A percentile compares a stretch with the other conserved stretches of the same genome.
Evolutionary conservation across 1,139 yeast genomes (phyloP).

Genomic region (Magnusiomyces suaveolens): DNA sequence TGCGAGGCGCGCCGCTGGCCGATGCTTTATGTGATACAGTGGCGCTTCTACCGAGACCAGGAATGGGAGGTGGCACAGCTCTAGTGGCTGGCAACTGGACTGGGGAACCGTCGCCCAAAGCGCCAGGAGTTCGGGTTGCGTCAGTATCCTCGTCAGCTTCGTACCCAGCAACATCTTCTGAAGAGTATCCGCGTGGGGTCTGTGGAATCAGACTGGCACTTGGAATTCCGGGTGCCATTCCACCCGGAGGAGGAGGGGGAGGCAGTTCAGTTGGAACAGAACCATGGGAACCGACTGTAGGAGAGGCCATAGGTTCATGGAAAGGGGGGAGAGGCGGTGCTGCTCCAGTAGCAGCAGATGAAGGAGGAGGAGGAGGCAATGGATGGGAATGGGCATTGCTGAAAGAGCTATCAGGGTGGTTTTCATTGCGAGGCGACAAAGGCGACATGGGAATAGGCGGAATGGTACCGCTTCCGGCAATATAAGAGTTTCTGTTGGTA

Average conservation of each 20-base stretch:
- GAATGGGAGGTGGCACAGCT: conserved; percentile 21
- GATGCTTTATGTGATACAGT: background rate
- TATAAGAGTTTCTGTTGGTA: conserved; percentile 19
- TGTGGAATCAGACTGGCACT: conserved; percentile 9
- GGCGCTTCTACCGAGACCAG: background rate
- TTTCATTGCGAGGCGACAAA: background rate
- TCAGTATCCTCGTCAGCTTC: conserved; percentile 46
- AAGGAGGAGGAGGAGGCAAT: conserved; percentile 17
- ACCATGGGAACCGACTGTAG: background rate
- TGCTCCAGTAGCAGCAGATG: background rate
- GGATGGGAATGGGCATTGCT: conserved; percentile 11
- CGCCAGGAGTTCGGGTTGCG: conserved; percentile 15
- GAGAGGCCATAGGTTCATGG: background rate
- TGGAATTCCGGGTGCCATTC: conserved; percentile 8
- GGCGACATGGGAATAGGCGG: conserved; percentile 24
- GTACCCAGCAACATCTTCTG: conserved; percentile 38
- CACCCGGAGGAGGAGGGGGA: conserved; percentile 10
- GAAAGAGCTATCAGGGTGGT: background rate
- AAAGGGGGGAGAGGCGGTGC: background rate
- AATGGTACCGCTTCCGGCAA: conserved; percentile 24
- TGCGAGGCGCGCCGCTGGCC: background rate
- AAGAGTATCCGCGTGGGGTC: conserved; percentile 9
- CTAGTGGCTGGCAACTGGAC: background rate
- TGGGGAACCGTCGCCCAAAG: conserved; percentile 15
- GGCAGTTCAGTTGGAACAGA: conserved; percentile 3